Evolutionary conservation across 2,329 filamentous ascomycete genomes (phyloP).

Genomic region (Aspergillus sergii): DNA sequence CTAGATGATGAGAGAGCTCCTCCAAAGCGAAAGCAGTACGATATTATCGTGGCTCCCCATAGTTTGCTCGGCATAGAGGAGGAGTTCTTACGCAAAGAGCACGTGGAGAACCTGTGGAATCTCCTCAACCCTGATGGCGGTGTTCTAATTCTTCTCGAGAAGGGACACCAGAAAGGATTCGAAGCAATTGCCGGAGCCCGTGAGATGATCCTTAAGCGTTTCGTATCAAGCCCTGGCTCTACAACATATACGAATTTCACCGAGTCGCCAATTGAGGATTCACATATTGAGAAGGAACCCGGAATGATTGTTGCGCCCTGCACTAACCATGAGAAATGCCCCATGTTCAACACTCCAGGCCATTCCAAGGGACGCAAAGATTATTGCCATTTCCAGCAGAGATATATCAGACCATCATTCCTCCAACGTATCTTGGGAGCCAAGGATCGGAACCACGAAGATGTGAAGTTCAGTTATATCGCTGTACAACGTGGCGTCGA

Average conservation of each 20-base stretch:
- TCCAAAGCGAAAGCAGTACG: slow-evolving; percentile 74
- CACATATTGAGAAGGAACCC: slow-evolving; percentile 51
- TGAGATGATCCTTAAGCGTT: slow-evolving; percentile 73
- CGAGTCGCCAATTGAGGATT: slow-evolving; percentile 30
- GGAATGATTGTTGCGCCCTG: slow-evolving; percentile 70
- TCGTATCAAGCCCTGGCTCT: slow-evolving; percentile 65
- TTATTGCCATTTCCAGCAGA: slow-evolving; percentile 87
- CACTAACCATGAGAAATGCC: slow-evolving; percentile 85
- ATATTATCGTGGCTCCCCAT: slow-evolving; percentile 88
- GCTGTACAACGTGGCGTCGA: slow-evolving; percentile 77
- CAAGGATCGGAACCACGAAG: slow-evolving; percentile 77
- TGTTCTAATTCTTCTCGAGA: slow-evolving; percentile 84
- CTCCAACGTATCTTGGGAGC: slow-evolving; percentile 73
- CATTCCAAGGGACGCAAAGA: slow-evolving; percentile 76
- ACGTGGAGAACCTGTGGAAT: slow-evolving; percentile 87
- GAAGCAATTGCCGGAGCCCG: slow-evolving; percentile 87
- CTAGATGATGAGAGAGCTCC: slow-evolving; percentile 60
- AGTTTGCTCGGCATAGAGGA: slow-evolving; percentile 75
- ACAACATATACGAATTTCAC: slow-evolving; percentile 44
- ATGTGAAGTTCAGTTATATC: slow-evolving; percentile 87
- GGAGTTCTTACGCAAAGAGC: slow-evolving; percentile 73
- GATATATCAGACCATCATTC: slow-evolving; percentile 81
- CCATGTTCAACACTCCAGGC: slow-evolving; percentile 79
- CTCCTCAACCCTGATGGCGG: slow-evolving; percentile 82
- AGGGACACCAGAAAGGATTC: slow-evolving; percentile 87